Base-by-base conservation (phyloP, 257 asterid species). In the Paulownia fortunei region DNA sequence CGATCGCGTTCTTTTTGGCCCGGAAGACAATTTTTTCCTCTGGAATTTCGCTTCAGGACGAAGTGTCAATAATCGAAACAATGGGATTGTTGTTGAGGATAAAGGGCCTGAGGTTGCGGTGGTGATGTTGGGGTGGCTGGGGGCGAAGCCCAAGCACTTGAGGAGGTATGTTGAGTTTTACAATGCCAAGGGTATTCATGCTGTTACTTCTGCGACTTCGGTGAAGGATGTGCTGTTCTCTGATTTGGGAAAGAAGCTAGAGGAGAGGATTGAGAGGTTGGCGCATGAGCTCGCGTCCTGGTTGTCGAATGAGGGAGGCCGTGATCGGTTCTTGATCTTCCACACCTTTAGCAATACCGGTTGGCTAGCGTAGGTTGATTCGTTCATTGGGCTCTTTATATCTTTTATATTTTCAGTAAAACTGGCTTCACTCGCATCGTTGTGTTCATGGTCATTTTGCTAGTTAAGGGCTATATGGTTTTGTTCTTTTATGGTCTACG, bases 281-380 rank as follows among this genome's bases (percentile, higher is more conserved):
- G 67, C 98, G 12, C 13, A 39, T 16, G 94, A 92, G 85, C 88
- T 94, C 19, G 75, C 83, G 13, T 77, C 84, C 5, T 92, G 97
- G 98, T 59, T 94, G 79, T 83, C 90, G 32, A 72, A 83, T 52
- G 87, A 49, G 60, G 67, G 81, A 80, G 97, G 88, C 12, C 84
- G 89, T 1, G 82, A 88, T 64, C 82, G 97, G 61, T 76, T 80
- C 77, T 84, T 94, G 94, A 30, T 89, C 79, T 91, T 92, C 79
- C 98, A 92, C 60, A 91, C 97, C 56, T 94, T 94, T 69, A 94
- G 98, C 83, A 94, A 91, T 60, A 92, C 98, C 21, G 98, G 98
- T 73, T 94, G 98, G 98, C 95, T 94, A 65, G 90, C 93, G 98
- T 92, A 88, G 85, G 98, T 90, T 74, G 89, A 84, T 54, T 83